Conservation (phyloP, 208 protist species). For the Wallacemonas sp. region DNA sequence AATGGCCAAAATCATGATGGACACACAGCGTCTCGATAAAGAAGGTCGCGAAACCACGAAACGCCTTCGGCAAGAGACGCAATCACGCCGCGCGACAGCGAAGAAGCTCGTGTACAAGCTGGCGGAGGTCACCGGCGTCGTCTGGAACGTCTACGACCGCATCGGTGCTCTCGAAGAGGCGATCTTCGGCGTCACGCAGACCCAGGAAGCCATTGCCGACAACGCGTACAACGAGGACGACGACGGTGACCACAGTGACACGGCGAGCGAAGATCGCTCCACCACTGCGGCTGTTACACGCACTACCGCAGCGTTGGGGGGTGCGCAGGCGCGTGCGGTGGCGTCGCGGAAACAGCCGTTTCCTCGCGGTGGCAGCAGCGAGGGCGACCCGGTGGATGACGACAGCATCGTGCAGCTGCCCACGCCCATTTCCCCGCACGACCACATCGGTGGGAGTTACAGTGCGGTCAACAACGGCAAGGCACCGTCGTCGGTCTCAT, state of each 20-base stretch:
- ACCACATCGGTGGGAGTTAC: too few species aligned
- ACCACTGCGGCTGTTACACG: too few species aligned
- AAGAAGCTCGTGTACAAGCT: slow-evolving; percentile 8
- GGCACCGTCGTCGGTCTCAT: too few species aligned
- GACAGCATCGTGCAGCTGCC: too few species aligned
- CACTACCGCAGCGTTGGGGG: too few species aligned
- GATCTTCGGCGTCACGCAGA: not conserved
- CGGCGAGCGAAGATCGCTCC: too few species aligned
- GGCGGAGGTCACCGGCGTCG: not conserved
- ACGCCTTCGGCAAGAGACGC: not conserved
- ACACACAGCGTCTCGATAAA: slow-evolving; percentile 8
- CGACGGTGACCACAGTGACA: not conserved
- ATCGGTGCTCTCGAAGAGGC: not conserved
- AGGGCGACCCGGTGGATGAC: too few species aligned
- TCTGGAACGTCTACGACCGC: slow-evolving; percentile 7
- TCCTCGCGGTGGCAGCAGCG: too few species aligned
- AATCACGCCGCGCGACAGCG: not conserved
- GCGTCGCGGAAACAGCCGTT: too few species aligned
- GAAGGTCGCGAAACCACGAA: not conserved
- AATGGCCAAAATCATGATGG: slow-evolving; percentile 11
- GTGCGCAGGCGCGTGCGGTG: too few species aligned
- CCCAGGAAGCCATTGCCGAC: not conserved
- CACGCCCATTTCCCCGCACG: too few species aligned
- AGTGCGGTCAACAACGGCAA: too few species aligned
- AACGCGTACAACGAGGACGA: not conserved